phyloP scores from a whole-genome alignment of 2,329 filamentous ascomycete genomes.

The Hypoxylon rubiginosum region DNA sequence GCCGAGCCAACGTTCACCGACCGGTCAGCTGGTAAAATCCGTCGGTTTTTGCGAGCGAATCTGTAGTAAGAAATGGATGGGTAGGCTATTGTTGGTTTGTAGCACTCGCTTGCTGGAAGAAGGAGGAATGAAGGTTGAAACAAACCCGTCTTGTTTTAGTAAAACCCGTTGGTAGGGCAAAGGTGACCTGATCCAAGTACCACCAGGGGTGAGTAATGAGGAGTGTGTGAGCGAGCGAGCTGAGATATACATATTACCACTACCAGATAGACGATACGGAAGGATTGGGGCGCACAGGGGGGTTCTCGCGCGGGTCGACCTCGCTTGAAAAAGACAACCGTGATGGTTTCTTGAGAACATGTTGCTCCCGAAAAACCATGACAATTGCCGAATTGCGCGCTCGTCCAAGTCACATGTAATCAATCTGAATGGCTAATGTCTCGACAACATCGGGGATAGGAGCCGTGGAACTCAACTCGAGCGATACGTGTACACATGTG shows the following conservation, averaged over 20 bases:
- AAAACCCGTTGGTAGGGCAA: constrained; percentile 38
- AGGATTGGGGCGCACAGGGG: constrained; percentile 36
- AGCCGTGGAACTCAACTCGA: constrained; percentile 46
- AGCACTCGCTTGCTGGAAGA: constrained; percentile 33
- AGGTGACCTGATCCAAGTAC: constrained; percentile 29
- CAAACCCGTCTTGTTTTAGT: constrained; percentile 43
- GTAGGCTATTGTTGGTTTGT: constrained; percentile 25
- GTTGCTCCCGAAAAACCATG: constrained; percentile 39
- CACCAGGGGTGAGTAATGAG: constrained; percentile 13
- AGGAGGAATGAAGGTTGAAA: constrained; percentile 41
- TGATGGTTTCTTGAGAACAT: constrained; percentile 32
- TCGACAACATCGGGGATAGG: constrained; percentile 40
- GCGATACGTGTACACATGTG: constrained; percentile 47
- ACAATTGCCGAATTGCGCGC: constrained; percentile 44
- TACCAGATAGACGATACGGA: constrained; percentile 33
- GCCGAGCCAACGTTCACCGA: constrained; percentile 24
- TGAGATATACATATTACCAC: constrained; percentile 4
- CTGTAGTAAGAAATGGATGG: constrained; percentile 14
- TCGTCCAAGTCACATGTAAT: constrained; percentile 37
- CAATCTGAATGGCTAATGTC: constrained; percentile 35
- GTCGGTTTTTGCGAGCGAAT: constrained; percentile 14
- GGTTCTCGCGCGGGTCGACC: constrained; percentile 41
- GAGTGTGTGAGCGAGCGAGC: neutral
- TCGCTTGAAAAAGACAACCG: constrained; percentile 36
- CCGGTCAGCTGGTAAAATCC: constrained; percentile 18